Conservation (phyloP, 768 basidiomycete species). For the Hericium rajendrae region DNA sequence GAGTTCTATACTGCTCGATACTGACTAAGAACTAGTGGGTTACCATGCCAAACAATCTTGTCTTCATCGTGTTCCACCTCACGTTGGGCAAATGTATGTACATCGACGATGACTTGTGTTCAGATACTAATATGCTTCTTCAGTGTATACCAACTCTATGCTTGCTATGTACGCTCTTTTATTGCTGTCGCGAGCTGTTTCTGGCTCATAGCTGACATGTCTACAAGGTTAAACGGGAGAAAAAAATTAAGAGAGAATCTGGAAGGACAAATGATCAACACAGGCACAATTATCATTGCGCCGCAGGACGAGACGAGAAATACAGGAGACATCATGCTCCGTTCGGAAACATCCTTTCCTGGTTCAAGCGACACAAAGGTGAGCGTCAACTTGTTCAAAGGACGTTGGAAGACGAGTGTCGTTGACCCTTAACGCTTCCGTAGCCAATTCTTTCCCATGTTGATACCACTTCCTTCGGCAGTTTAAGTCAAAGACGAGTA, state of each 20-base stretch:
- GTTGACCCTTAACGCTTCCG: too few species aligned
- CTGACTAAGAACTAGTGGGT: background rate
- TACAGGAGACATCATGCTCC: too few species aligned
- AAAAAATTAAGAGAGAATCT: background rate
- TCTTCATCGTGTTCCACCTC: constrained; percentile 8
- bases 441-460: too few species aligned
- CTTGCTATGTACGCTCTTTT: constrained; percentile 2
- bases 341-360: too few species aligned
- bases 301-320: too few species aligned
- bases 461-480: too few species aligned
- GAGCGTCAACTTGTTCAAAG: too few species aligned
- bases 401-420: too few species aligned
- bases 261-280: background rate
- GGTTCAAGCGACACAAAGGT: too few species aligned
- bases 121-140: background rate
- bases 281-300: background rate
- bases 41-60: background rate
- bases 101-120: background rate
- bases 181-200: background rate
- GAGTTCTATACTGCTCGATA: too few species aligned
- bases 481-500: too few species aligned
- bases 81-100: constrained; percentile 3
- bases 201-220: background rate
- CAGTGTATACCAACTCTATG: constrained; percentile 6
- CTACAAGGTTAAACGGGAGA: constrained; percentile 5